Conservation (phyloP, 176 grass and related monocot species). For the Hordeum marinum region DNA sequence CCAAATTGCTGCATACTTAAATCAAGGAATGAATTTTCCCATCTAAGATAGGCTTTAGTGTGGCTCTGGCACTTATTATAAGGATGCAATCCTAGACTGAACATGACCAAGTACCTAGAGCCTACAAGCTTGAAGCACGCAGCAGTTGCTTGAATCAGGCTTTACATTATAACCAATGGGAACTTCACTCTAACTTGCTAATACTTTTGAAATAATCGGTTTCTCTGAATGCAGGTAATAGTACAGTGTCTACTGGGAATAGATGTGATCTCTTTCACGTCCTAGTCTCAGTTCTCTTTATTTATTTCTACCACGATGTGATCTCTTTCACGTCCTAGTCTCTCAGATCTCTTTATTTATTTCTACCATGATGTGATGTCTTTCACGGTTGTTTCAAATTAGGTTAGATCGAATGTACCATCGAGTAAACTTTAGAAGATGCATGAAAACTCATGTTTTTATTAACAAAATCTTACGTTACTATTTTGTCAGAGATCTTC, state of each 20-base stretch:
- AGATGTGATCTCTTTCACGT: neutral
- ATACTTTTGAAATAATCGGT: neutral
- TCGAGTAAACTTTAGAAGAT: neutral
- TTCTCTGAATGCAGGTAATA: neutral
- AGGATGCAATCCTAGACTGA: neutral
- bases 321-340: neutral
- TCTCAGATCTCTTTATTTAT: neutral
- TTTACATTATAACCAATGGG: neutral
- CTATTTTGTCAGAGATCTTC: slow-evolving; percentile 7
- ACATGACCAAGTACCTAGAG: neutral
- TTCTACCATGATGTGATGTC: slow-evolving; percentile 5
- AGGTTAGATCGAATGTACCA: neutral
- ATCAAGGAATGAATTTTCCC: neutral
- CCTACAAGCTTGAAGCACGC: neutral
- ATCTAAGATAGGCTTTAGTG: neutral
- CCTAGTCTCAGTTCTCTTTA: neutral
- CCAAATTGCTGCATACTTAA: slow-evolving; percentile 1
- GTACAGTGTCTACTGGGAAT: neutral
- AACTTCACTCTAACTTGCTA: neutral
- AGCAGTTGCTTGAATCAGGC: neutral
- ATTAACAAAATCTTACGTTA: neutral
- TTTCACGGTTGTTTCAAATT: neutral
- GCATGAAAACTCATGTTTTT: slow-evolving; percentile 2
- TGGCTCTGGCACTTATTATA: neutral
- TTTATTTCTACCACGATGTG: neutral